Evolutionary conservation across 2,329 filamentous ascomycete genomes (phyloP).

Genomic region (Aspergillus sp.): DNA sequence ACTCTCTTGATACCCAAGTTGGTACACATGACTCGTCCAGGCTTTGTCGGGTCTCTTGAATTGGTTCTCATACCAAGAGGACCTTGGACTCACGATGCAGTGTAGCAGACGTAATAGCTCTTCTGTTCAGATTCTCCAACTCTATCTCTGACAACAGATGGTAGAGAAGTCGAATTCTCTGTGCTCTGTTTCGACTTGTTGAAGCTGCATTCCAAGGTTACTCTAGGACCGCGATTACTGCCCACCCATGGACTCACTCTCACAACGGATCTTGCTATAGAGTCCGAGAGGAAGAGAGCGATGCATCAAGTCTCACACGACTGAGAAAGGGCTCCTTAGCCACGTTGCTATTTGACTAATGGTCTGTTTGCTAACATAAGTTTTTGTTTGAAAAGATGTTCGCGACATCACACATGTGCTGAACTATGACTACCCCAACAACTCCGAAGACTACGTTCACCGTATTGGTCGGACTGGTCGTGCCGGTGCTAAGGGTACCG

Average conservation of each 20-base stretch:
- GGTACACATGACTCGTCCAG: conserved; percentile 89
- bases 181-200: conserved; percentile 51
- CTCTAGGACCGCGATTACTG: conserved; percentile 63
- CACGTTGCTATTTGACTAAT: conserved; percentile 45
- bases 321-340: conserved; percentile 53
- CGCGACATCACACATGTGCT: conserved; percentile 99
- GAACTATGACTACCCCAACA: conserved; percentile 99
- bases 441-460: conserved; percentile 69
- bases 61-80: conserved; percentile 77
- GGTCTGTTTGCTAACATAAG: conserved; percentile 72
- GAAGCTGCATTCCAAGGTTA: conserved; percentile 75
- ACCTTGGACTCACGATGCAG: conserved; percentile 83
- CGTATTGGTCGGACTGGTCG: conserved; percentile 68
- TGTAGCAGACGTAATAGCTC: conserved; percentile 63
- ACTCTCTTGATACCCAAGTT: conserved; percentile 83
- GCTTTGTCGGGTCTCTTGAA: conserved; percentile 68
- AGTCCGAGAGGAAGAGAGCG: conserved; percentile 57
- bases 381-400: conserved; percentile 79
- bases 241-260: conserved; percentile 51
- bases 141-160: conserved; percentile 58
- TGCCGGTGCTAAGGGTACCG: conserved; percentile 86
- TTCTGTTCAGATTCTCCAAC: conserved; percentile 65
- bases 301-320: conserved; percentile 61
- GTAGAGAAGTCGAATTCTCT: conserved; percentile 76
- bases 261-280: conserved; percentile 42